Base-by-base conservation (phyloP, 306 rosid species). In the Glycine latifolia region DNA sequence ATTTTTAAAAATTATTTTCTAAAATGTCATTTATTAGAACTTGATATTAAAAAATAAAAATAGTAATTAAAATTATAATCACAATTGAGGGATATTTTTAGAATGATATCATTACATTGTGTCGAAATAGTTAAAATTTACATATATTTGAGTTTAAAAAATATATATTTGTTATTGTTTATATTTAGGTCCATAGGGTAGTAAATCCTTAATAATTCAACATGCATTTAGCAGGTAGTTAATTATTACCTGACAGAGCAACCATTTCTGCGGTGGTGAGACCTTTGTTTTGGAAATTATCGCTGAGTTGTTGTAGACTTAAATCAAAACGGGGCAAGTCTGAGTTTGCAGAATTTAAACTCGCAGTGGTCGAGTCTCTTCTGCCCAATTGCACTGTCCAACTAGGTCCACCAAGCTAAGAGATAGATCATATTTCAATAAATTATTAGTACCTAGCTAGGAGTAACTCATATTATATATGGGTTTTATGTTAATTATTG, bases 321-420 rank as follows among this genome's bases (percentile, higher is more conserved):
- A 59, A 62, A 3, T 3, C 0, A 0, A 92, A 91, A 54, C 41
- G 59, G 0, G 93, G 97, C 7, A 92, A 2, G 48, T 88, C 79
- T 16, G 88, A 60, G 48, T 85, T 88, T 3, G 95, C 91, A 9
- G 33, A 70, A 58, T 67, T 71, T 3, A 82, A 67, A 81, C 87
- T 91, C 62, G 97, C 88, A 0, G 88, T 81, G 39, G 84, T 89
- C 48, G 95, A 85, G 61, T 91, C 97, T 77, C 93, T 87, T 91
- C 93, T 88, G 0, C 93, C 97, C 73, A 92, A 67, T 33, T 0
- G 65, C 12, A 89, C 93, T 0, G 75, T 70, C 91, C 94, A 92
- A 50, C 83, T 78, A 3, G 77, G 76, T 66, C 95, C 97, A 9
- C 89, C 83, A 13, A 90, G 77, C 97, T 92, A 1, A 10, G 11